These are phyloP conservation scores for Talaromyces sp. DNA, from an alignment of 2,329 filamentous ascomycete species.

Conservation along the genomic window DNA sequence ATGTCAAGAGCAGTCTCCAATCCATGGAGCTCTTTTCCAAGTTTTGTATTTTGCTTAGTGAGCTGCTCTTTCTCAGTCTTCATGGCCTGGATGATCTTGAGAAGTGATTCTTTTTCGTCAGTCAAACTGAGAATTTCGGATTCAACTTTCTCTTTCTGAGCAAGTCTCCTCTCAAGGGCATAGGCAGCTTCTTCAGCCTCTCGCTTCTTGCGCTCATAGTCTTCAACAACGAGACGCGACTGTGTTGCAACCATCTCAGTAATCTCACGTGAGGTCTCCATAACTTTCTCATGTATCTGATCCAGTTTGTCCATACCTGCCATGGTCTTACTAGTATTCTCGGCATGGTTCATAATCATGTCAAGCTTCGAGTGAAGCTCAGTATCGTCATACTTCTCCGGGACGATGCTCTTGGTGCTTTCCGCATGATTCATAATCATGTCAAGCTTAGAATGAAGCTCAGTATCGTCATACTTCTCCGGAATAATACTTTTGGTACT, in stretches of 20 bases:
- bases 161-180: slow-evolving; percentile 71
- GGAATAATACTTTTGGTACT: slow-evolving; percentile 45
- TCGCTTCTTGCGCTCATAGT: slow-evolving; percentile 73
- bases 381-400: slow-evolving; percentile 61
- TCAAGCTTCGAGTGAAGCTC: slow-evolving; percentile 58
- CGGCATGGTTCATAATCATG: slow-evolving; percentile 43
- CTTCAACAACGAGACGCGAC: slow-evolving; percentile 68
- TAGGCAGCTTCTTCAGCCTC: slow-evolving; percentile 75
- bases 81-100: slow-evolving; percentile 51
- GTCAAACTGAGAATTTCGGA: slow-evolving; percentile 48
- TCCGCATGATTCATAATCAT: slow-evolving; percentile 46
- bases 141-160: slow-evolving; percentile 62
- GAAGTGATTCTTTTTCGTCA: slow-evolving; percentile 61
- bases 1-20: slow-evolving; percentile 86
- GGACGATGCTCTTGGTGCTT: slow-evolving; percentile 58
- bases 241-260: slow-evolving; percentile 76
- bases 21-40: slow-evolving; percentile 82
- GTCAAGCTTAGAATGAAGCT: slow-evolving; percentile 57
- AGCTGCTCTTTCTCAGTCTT: slow-evolving; percentile 61
- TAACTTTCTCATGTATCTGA: slow-evolving; percentile 82
- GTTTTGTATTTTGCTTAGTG: slow-evolving; percentile 69
- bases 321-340: slow-evolving; percentile 65
- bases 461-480: slow-evolving; percentile 61
- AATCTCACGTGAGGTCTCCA: slow-evolving; percentile 77
- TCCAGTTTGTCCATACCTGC: slow-evolving; percentile 78